Evolutionary conservation across 75 land plant species (phyloP).

Genomic region (Picea sitchensis): DNA sequence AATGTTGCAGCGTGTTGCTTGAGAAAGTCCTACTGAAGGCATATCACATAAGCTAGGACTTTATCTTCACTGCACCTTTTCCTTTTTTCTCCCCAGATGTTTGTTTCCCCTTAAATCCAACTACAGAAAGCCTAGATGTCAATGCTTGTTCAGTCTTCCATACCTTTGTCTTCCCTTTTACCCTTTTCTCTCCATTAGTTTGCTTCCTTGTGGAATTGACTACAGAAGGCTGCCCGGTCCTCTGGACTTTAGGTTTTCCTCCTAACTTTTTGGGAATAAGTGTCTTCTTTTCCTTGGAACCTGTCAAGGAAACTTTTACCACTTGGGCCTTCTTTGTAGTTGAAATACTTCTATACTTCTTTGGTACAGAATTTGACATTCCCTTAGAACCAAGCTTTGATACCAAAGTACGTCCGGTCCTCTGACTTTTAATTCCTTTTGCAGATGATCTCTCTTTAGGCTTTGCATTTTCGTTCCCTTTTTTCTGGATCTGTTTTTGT

Average conservation of each 20-base stretch:
- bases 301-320: neutral
- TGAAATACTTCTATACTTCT: neutral
- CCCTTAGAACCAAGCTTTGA: neutral
- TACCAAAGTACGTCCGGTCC: neutral
- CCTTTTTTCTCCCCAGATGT: neutral
- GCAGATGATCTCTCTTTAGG: neutral
- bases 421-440: constrained; percentile 11
- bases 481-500: constrained; percentile 19
- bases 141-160: neutral
- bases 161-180: neutral
- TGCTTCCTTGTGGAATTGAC: neutral
- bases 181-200: constrained; percentile 7
- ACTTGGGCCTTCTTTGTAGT: neutral
- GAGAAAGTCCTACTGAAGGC: too few relatives aligned
- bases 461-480: constrained; percentile 19
- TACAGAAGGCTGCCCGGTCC: neutral
- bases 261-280: neutral
- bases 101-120: constrained; percentile 7
- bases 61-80: too few relatives aligned
- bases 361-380: neutral
- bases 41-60: too few relatives aligned
- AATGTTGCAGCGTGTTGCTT: too few relatives aligned
- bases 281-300: neutral
- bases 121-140: constrained; percentile 10
- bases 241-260: neutral